These are phyloP conservation scores for Diutina rugosa DNA, from an alignment of 1,139 yeast species.

Conservation along the genomic window DNA sequence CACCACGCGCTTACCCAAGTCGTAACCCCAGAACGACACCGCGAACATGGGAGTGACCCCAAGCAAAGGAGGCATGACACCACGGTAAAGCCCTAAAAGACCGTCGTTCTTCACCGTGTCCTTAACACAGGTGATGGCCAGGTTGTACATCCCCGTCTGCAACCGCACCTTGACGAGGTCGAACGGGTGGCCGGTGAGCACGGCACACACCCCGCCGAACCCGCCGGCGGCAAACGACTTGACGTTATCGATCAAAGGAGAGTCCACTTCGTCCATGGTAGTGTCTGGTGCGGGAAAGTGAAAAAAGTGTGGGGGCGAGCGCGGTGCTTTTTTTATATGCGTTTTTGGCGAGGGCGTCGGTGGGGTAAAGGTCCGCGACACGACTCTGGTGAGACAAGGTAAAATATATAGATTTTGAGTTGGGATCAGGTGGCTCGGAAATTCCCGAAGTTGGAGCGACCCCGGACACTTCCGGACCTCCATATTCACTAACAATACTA, in stretches of 20 bases:
- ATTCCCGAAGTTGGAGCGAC: background rate
- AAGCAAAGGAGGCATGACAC: constrained; percentile 77
- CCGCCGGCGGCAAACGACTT: constrained; percentile 92
- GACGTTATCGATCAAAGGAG: constrained; percentile 35
- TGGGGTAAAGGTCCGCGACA: background rate
- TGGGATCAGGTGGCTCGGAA: background rate
- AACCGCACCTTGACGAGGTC: constrained; percentile 87
- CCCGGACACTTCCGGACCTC: no score
- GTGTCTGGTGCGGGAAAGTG: background rate
- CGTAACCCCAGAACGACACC: constrained; percentile 97
- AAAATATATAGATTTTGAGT: no score
- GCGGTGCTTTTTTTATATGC: background rate
- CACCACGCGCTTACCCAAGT: constrained; percentile 74
- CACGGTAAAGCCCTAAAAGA: constrained; percentile 67
- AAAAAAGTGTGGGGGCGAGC: background rate
- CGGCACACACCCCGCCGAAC: constrained; percentile 55
- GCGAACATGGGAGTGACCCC: constrained; percentile 99
- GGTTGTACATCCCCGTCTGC: constrained; percentile 58
- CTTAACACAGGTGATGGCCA: constrained; percentile 54
- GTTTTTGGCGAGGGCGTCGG: background rate
- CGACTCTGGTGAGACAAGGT: background rate
- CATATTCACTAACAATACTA: no score
- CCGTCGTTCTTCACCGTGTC: constrained; percentile 65
- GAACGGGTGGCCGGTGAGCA: constrained; percentile 90
- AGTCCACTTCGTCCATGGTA: constrained; percentile 34